Base-by-base conservation (phyloP, 768 basidiomycete species). In the Psilocybe tampanensis region DNA sequence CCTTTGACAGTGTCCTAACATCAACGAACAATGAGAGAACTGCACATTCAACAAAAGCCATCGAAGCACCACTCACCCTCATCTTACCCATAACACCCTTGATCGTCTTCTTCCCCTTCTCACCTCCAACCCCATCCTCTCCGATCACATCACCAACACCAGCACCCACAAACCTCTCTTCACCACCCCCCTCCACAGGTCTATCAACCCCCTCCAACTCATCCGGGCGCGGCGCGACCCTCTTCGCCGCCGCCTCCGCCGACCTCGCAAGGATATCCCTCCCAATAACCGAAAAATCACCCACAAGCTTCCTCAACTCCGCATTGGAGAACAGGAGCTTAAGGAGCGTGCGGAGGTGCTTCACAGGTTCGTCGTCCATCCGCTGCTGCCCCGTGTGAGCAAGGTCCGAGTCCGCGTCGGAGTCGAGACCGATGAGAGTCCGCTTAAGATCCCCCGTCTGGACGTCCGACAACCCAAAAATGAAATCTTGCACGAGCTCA, bases 261-360 rank as follows among this genome's bases (percentile, higher is more conserved):
- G 82, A 83, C 36, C 83, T 87, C 3, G 92, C 85, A 59, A 96
- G 85, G 52, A 97, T 78, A 70, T 96, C 94, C 41, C 93, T 88
- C 0, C 91, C 90, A 47, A 93, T 86, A 56, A 88, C 70, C 9
- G 84, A 81, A 60, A 90, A 86, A 71, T 94, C 92, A 1, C 85
- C 81, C 51, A 95, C 73, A 24, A 97, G 86, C 70, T 97, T 96
- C 65, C 94, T 89, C 26, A 91, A 89, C 74, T 96, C 92, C 0
- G 91, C 89, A 75, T 99, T 99, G 68, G 95, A 96, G 60, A 94
- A 79, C 66, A 98, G 79, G 65, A 98, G 88, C 42, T 84, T 83
- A 58, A 92, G 78, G 45, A 99, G 83, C 0, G 94, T 95, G 61
- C 95, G 92, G 15, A 98, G 83, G 72, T 98, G 93, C 54, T 81